Conservation (phyloP, 2,329 filamentous ascomycete species). For the Cephalotrichum gorgonifer region DNA sequence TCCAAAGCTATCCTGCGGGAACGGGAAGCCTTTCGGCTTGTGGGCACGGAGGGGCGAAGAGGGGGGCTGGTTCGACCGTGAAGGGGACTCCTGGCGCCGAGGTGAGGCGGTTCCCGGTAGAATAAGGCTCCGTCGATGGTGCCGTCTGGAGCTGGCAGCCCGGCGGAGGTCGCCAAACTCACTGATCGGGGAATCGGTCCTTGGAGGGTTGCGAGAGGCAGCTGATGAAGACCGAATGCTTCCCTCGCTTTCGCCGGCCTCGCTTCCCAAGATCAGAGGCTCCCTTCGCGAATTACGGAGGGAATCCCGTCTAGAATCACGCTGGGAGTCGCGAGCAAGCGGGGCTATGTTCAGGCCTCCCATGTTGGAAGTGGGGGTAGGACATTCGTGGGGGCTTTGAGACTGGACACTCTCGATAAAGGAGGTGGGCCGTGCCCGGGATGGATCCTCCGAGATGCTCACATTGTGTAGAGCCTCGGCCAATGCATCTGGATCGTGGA, state of each 20-base stretch:
- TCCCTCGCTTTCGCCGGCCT: slow-evolving; percentile 76
- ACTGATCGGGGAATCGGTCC: slow-evolving; percentile 84
- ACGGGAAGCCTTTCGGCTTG: slow-evolving; percentile 60
- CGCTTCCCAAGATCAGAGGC: slow-evolving; percentile 73
- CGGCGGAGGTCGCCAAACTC: slow-evolving; percentile 70
- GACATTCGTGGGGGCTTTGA: slow-evolving; percentile 81
- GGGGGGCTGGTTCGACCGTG: slow-evolving; percentile 60
- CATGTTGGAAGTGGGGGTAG: slow-evolving; percentile 78
- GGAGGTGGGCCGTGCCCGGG: slow-evolving; percentile 43
- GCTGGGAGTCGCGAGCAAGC: slow-evolving; percentile 12
- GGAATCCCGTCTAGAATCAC: slow-evolving; percentile 56
- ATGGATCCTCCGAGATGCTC: slow-evolving; percentile 28
- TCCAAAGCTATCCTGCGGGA: slow-evolving; percentile 53
- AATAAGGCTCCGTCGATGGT: slow-evolving; percentile 79
- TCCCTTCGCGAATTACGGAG: slow-evolving; percentile 8
- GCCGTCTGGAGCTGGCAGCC: slow-evolving; percentile 68
- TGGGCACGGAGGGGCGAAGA: slow-evolving; percentile 79
- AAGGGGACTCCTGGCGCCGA: slow-evolving; percentile 81
- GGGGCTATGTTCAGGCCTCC: slow-evolving; percentile 24
- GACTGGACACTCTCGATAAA: slow-evolving; percentile 67
- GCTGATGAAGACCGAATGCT: slow-evolving; percentile 75
- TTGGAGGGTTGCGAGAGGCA: slow-evolving; percentile 53
- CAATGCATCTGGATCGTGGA: slow-evolving; percentile 46
- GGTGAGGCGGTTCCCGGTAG: slow-evolving; percentile 70
- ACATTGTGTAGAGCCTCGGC: slow-evolving; percentile 41